These are phyloP conservation scores for Hypoxylon perforatum DNA, from an alignment of 495 filamentous ascomycete species.

Conservation along the genomic window DNA sequence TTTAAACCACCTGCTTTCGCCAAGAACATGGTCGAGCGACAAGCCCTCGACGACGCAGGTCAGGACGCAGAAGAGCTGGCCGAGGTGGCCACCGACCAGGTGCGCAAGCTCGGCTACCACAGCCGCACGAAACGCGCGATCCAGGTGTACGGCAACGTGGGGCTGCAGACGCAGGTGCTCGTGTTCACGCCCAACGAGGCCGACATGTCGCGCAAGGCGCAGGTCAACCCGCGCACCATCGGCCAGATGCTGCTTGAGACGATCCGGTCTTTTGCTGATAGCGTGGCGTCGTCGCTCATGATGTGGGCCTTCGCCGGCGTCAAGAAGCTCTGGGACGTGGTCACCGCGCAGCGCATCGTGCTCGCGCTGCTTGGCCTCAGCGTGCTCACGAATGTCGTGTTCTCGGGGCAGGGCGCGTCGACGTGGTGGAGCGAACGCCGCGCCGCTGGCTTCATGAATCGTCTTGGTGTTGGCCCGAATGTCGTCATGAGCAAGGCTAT, in stretches of 20 bases:
- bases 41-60: slow-evolving; percentile 82
- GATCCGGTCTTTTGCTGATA: slow-evolving; percentile 73
- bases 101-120: slow-evolving; percentile 81
- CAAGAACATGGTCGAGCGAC: slow-evolving; percentile 79
- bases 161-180: slow-evolving; percentile 73
- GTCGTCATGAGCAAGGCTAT: slow-evolving; percentile 84
- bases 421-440: slow-evolving; percentile 88
- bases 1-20: slow-evolving; percentile 70
- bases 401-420: slow-evolving; percentile 72
- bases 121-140: slow-evolving; percentile 91
- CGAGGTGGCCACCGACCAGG: slow-evolving; percentile 88
- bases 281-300: slow-evolving; percentile 75
- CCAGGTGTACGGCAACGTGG: slow-evolving; percentile 88
- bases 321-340: slow-evolving; percentile 72
- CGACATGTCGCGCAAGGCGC: slow-evolving; percentile 57
- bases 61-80: slow-evolving; percentile 86
- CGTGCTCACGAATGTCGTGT: slow-evolving; percentile 73
- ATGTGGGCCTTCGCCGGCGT: slow-evolving; percentile 75
- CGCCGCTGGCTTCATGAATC: slow-evolving; percentile 79
- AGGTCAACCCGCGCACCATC: slow-evolving; percentile 74
- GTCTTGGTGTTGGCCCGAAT: slow-evolving; percentile 82
- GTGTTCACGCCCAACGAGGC: slow-evolving; percentile 66
- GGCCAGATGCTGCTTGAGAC: slow-evolving; percentile 76
- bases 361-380: slow-evolving; percentile 74
- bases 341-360: slow-evolving; percentile 80